phyloP scores from a whole-genome alignment of 2,329 filamentous ascomycete species.

The Trichoderma breve region DNA sequence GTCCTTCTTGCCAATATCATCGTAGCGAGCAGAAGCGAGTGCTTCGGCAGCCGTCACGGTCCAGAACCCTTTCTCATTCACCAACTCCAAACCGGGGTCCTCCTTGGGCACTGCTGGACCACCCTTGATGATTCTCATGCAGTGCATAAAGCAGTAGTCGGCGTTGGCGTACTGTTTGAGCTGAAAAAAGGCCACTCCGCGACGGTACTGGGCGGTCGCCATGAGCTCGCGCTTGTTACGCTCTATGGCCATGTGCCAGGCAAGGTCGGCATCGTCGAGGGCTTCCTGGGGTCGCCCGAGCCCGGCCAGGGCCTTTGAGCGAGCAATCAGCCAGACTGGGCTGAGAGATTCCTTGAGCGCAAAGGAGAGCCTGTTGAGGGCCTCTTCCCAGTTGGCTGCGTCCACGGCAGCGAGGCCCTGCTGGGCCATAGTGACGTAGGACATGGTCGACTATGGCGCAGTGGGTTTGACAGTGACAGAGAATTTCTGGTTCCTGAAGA shows the following conservation, averaged over 20 bases:
- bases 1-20: conserved; percentile 31
- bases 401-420: conserved; percentile 66
- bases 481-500: background rate
- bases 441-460: conserved; percentile 44
- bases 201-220: conserved; percentile 75
- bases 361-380: conserved; percentile 64
- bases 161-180: conserved; percentile 73
- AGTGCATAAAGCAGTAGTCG: conserved; percentile 64
- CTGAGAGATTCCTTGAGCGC: conserved; percentile 66
- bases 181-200: conserved; percentile 70
- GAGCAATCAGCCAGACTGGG: conserved; percentile 76
- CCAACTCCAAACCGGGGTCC: conserved; percentile 31
- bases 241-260: conserved; percentile 58
- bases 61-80: conserved; percentile 50
- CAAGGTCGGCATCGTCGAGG: conserved; percentile 67
- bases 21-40: conserved; percentile 30
- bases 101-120: conserved; percentile 32
- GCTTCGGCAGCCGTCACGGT: conserved; percentile 36
- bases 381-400: conserved; percentile 61
- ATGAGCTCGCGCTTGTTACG: conserved; percentile 75
- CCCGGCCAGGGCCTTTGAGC: conserved; percentile 75
- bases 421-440: conserved; percentile 49
- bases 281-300: conserved; percentile 60
- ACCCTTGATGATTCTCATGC: conserved; percentile 41
- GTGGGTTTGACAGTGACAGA: background rate